A percentile compares a stretch with the other conserved stretches of the same genome.
These are phyloP conservation scores for Phalaenopsis hybrid DNA, from an alignment of 116 monocot genomes.

Conservation along the genomic window DNA sequence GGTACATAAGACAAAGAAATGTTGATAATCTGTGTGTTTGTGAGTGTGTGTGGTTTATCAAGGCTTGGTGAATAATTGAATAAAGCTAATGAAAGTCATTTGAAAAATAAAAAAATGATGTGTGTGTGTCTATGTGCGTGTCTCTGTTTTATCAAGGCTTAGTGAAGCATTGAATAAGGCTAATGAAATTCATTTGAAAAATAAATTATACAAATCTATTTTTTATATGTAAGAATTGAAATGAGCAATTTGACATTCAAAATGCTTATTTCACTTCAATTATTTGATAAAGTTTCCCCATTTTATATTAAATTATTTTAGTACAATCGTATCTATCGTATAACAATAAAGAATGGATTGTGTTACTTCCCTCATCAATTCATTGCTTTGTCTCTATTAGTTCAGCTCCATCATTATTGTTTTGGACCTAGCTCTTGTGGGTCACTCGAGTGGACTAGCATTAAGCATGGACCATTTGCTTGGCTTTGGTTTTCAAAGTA, in stretches of 20 bases:
- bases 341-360: neutral
- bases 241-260: neutral
- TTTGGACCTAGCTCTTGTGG: neutral
- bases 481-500: too few relatives aligned
- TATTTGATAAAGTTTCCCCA: neutral
- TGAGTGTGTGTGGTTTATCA: neutral
- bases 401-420: neutral
- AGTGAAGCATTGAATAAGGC: too few relatives aligned
- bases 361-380: neutral
- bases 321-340: neutral
- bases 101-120: neutral
- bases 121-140: too few relatives aligned
- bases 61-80: neutral
- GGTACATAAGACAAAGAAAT: neutral
- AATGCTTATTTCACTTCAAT: neutral
- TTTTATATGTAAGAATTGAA: neutral
- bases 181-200: too few relatives aligned
- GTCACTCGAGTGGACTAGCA: neutral
- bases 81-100: constrained; percentile 1
- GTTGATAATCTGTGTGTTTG: neutral
- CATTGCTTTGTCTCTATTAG: neutral
- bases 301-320: neutral
- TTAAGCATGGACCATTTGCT: too few relatives aligned
- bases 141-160: too few relatives aligned
- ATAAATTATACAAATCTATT: neutral